Percentiles rank a stretch among this genome's conserved stretches.
Evolutionary conservation across 2,329 filamentous ascomycete species (phyloP).

Genomic region (Mariannaea elegans): DNA sequence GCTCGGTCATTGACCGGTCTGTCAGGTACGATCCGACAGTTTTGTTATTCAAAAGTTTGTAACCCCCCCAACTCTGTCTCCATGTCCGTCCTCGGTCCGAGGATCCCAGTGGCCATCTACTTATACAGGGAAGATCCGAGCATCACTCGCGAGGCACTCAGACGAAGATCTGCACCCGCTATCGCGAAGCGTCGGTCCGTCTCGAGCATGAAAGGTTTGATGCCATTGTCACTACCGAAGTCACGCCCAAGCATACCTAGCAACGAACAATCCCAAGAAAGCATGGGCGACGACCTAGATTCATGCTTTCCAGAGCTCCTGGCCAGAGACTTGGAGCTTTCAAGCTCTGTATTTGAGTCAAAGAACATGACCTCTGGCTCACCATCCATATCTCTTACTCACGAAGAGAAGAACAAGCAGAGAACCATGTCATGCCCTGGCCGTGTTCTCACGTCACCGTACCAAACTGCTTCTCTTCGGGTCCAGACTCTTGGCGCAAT

Average conservation of each 20-base stretch:
- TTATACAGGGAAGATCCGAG: slow-evolving; percentile 36
- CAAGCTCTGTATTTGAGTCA: slow-evolving; percentile 56
- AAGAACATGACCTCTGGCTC: slow-evolving; percentile 63
- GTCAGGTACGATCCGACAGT: slow-evolving; percentile 14
- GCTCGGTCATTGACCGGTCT: neutral
- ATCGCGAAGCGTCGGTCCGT: slow-evolving; percentile 46
- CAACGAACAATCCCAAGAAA: slow-evolving; percentile 34
- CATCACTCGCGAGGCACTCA: slow-evolving; percentile 11
- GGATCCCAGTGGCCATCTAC: slow-evolving; percentile 37
- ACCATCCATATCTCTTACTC: slow-evolving; percentile 50
- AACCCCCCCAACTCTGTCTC: slow-evolving; percentile 7
- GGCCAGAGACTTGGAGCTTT: slow-evolving; percentile 62
- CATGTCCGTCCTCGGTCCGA: slow-evolving; percentile 29
- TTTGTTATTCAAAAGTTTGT: slow-evolving; percentile 20
- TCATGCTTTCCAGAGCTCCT: slow-evolving; percentile 65
- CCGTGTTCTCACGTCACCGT: slow-evolving; percentile 38
- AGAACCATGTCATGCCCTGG: slow-evolving; percentile 27
- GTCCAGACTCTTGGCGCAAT: slow-evolving; percentile 47
- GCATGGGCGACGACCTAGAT: slow-evolving; percentile 42
- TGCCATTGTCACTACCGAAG: slow-evolving; percentile 48
- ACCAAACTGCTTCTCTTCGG: slow-evolving; percentile 42
- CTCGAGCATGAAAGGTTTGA: slow-evolving; percentile 50
- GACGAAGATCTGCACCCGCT: slow-evolving; percentile 29
- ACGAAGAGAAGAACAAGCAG: slow-evolving; percentile 35
- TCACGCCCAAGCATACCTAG: slow-evolving; percentile 37